Base-by-base conservation (phyloP, 2,329 filamentous ascomycete genomes). In the Colletotrichum salicis region DNA sequence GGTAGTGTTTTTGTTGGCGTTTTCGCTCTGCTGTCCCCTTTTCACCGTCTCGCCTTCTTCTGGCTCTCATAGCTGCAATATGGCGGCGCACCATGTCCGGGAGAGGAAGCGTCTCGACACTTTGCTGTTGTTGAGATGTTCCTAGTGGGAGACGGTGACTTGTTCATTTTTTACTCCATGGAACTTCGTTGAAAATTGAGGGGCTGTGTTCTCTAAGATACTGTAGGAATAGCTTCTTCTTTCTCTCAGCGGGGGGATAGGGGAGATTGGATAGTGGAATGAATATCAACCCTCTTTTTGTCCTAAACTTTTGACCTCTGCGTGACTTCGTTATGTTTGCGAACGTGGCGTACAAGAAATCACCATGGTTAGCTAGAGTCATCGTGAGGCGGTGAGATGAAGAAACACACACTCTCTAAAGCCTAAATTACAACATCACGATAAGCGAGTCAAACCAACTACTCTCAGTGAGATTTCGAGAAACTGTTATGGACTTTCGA, bases 201-300 rank as follows among this genome's bases (percentile, higher is more conserved):
- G 37, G 4, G 24, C 13, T 41, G 10, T 71, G 68, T 58, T 64
- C 68, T 71, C 68, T 63, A 59, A 71, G 64, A 24, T 45, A 55
- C 3, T 71, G 68, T 29, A 68, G 68, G 33, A 58, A 45, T 22
- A 58, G 27, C 27, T 29, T 29, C 27, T 22, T 7, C 4, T 48
- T 22, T 11, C 4, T 19, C 12, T 22, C 13, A 5, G 15, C 24
- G 29, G 48, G 13, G 15, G 22, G 15, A 3, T 12, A 8, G 15
- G 5, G 24, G 12, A 12, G 24, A 33, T 13, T n/a, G 33, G 19
- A 58, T 48, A 19, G 31, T 19, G 63, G 64, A 68, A 63, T 61
- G 35, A 64, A 57, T 57, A 57, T 37, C 52, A 68, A 68, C 64
- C 58, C 56, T 71, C 58, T 63, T 63, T 68, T 66, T 15, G 61